Conservation (phyloP, 1,139 yeast species). For the Candida mesenterica region DNA sequence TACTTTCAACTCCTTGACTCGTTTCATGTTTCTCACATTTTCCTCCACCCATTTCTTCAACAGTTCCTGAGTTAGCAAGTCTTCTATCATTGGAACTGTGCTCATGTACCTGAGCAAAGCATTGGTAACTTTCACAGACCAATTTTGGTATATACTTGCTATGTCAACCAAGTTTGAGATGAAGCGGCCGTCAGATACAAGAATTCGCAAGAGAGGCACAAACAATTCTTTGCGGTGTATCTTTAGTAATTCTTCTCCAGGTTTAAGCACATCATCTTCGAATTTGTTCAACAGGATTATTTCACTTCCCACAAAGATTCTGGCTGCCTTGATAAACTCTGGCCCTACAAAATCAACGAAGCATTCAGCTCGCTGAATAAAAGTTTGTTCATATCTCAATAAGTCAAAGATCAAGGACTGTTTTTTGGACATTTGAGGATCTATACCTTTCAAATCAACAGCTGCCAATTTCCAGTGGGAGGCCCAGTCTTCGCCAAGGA, state of each 20-base stretch:
- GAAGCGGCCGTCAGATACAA: constrained; percentile 61
- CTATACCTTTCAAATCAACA: constrained; percentile 54
- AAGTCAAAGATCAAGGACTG: constrained; percentile 81
- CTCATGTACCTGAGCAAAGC: constrained; percentile 62
- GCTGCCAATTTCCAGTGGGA: constrained; percentile 68
- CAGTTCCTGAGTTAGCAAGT: constrained; percentile 37
- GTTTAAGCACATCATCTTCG: constrained; percentile 57
- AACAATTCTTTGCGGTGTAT: constrained; percentile 57
- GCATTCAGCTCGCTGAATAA: constrained; percentile 65
- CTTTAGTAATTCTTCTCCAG: constrained; percentile 60
- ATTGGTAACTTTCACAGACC: constrained; percentile 61
- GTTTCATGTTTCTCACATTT: constrained; percentile 36
- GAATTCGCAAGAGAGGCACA: constrained; percentile 46
- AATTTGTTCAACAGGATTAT: constrained; percentile 44
- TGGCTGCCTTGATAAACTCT: constrained; percentile 49
- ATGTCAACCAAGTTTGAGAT: constrained; percentile 51
- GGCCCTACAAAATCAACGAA: constrained; percentile 54
- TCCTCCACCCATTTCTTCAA: constrained; percentile 55
- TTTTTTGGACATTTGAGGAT: constrained; percentile 55
- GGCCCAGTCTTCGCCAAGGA: constrained; percentile 64
- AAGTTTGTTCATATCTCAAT: constrained; percentile 72
- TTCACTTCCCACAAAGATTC: constrained; percentile 35
- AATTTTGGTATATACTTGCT: constrained; percentile 61
- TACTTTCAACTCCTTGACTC: constrained; percentile 46
- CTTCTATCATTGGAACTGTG: constrained; percentile 26